These are phyloP conservation scores for Lipomyces mesembrius DNA, from an alignment of 805 yeast genomes.

Conservation along the genomic window DNA sequence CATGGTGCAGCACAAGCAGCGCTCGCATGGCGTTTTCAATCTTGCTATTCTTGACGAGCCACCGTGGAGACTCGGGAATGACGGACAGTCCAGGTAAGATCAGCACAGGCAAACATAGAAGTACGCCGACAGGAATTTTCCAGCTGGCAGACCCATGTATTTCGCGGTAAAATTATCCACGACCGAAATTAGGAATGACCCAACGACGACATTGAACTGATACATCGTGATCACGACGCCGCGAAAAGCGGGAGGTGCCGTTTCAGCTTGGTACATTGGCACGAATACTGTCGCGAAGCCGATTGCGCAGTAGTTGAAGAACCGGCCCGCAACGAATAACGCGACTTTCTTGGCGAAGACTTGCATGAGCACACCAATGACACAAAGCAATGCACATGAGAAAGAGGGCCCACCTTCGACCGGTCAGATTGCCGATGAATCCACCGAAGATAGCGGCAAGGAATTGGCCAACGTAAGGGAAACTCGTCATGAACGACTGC, in stretches of 20 bases:
- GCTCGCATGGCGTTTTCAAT: slow-evolving; percentile 55
- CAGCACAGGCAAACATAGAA: slow-evolving; percentile 45
- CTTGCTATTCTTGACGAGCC: slow-evolving; percentile 60
- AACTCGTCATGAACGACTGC: slow-evolving; percentile 9
- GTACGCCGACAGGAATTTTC: slow-evolving; percentile 67
- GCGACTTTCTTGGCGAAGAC: background rate
- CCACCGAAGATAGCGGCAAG: background rate
- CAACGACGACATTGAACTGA: slow-evolving; percentile 72
- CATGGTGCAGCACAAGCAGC: slow-evolving; percentile 12
- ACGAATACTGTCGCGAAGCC: slow-evolving; percentile 78
- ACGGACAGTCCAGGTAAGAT: slow-evolving; percentile 59
- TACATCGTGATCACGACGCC: slow-evolving; percentile 77
- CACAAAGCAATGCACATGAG: background rate
- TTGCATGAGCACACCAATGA: slow-evolving; percentile 1
- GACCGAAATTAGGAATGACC: slow-evolving; percentile 65
- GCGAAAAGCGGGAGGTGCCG: slow-evolving; percentile 75
- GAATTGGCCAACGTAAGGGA: slow-evolving; percentile 1
- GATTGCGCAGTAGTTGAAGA: slow-evolving; percentile 46
- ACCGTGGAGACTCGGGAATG: slow-evolving; percentile 80
- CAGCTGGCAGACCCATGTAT: slow-evolving; percentile 59
- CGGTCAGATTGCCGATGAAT: background rate
- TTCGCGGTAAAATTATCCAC: slow-evolving; percentile 66
- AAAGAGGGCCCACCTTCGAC: background rate
- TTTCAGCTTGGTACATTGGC: slow-evolving; percentile 78
- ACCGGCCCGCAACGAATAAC: slow-evolving; percentile 5